Evolutionary conservation across 352 stramenopile species (phyloP), one percentile per base, ranked within the genome.

Genomic region (Phytophthora foliorum): DNA sequence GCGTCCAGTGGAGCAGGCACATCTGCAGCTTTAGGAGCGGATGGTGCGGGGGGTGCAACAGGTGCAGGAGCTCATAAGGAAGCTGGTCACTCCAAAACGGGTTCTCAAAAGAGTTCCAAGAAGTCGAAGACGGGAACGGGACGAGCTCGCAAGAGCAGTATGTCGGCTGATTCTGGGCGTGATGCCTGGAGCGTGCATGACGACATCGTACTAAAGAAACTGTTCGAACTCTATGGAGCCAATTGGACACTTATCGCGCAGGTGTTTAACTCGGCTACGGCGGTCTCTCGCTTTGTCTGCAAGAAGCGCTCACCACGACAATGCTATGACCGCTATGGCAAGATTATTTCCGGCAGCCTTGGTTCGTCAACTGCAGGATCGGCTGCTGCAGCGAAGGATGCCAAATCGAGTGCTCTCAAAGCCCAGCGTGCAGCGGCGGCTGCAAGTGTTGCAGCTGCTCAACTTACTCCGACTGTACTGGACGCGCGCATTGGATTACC

Each of bases 171-270:
- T 57, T 75, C 77, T 13, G 75, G 74, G 14, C 78, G 80, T 51
- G 81, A 90, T 25, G 70, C 65, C 11, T 97, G 89, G 89, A 92
- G 75, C 41, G 58, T 82, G 45, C 75, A 90, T 22, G 88, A 95
- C 51, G 89, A 97, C 57, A 69, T 89, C 8, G 69, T 95, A 25
- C 70, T 97, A 4, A 92, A 91, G 72, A 94, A 94, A 69, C 65
- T 95, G 13, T 92, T 94, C 44, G 88, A 95, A 56, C 69, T 93
- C 24, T 97, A 97, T 57, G 89, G 89, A 2, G 82, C 86, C 22
- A 97, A 97, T 48, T 97, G 89, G 89, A 93, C 86, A 48, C 77
- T 97, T 13, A 93, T 97, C 34, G 84, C 89, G 6, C 88, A 97
- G 50, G 86, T 94, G 34, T 84, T 95, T 48, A 94, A 94, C 50